A percentile compares a stretch with the other conserved stretches of the same genome.
Conservation (phyloP, 2,329 filamentous ascomycete genomes). For the Thelonectria blattea region DNA sequence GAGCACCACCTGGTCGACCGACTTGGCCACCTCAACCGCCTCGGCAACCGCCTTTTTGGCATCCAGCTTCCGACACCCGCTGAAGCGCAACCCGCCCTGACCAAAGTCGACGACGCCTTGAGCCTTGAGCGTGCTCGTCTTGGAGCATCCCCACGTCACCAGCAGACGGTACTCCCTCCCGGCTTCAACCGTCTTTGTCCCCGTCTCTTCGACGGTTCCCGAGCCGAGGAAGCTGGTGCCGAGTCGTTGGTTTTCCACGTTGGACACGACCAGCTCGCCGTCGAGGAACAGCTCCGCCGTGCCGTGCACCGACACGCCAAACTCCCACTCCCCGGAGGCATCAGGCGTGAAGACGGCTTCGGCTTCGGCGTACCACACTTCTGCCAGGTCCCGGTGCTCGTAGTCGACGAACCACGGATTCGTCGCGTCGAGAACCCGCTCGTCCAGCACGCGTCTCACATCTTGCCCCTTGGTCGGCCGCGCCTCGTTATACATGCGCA, state of each 20-base stretch:
- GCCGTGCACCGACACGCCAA: conserved; percentile 42
- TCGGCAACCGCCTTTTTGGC: conserved; percentile 13
- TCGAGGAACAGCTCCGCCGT: conserved; percentile 44
- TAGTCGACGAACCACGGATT: conserved; percentile 39
- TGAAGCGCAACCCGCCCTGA: conserved; percentile 22
- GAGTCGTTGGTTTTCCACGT: conserved; percentile 36
- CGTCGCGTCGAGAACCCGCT: conserved; percentile 31
- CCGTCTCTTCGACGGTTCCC: conserved; percentile 42
- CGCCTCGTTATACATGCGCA: conserved; percentile 38
- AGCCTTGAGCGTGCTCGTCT: conserved; percentile 17
- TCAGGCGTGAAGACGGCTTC: conserved; percentile 33
- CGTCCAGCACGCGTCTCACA: conserved; percentile 26
- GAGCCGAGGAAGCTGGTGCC: conserved; percentile 45
- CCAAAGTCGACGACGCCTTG: conserved; percentile 25
- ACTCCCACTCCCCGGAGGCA: conserved; percentile 37
- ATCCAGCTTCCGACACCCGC: conserved; percentile 25
- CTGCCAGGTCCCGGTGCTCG: conserved; percentile 30
- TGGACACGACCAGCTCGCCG: conserved; percentile 40
- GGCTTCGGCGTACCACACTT: conserved; percentile 33
- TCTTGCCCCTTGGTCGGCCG: not conserved
- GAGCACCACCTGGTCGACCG: conserved; percentile 25
- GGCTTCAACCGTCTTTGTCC: conserved; percentile 20
- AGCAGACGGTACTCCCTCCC: conserved; percentile 21
- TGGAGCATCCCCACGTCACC: conserved; percentile 23
- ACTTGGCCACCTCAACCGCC: conserved; percentile 21